Base-by-base conservation (phyloP, 495 filamentous ascomycete genomes). In the Cudoniella acicularis region DNA sequence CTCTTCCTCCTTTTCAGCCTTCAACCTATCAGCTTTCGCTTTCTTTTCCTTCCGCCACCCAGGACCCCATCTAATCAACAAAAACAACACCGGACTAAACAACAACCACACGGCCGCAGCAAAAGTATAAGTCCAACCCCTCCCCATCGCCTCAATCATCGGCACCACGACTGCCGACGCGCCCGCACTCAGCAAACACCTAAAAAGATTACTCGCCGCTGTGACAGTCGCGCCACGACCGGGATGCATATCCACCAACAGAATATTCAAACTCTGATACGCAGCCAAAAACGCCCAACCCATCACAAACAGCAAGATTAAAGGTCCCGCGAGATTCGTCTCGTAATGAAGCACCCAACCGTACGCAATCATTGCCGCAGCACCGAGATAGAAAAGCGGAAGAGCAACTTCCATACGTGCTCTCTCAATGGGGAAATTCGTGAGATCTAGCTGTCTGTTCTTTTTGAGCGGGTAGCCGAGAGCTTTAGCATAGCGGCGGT, bases 111-210 rank as follows among this genome's bases (percentile, higher is more conserved):
- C 60, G 1, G 77, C 55, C 0, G 77, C 82, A 51, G 89, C 70
- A 30, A 92, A 79, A 0, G 85, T 90, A 67, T 84, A 90, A 22
- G 82, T 82, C 85, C 86, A 89, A 0, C 87, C 87, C 10, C 76
- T 68, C 0, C 87, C 88, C 73, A 90, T 83, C 0, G 70, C 78
- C 20, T 79, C 69, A 21, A 87, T 75, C 83, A 91, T 87, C 1
- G 84, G 83, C 53, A 82, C 75, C 50, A 91, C 82, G 10, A 82
- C 71, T 1, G 84, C 88, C 18, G 84, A 86, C 0, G 81, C 82
- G 0, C 75, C 87, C 1, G 87, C 88, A 1, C 88, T 87, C 3
- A 91, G 69, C 41, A 87, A 61, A 65, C 87, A 91, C 10, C 88
- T 72, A 0, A 81, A 79, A 6, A 92, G 69, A 62, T 91, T 91